phyloP scores from a whole-genome alignment of 805 yeast genomes.

The Metschnikowia aberdeeniae region DNA sequence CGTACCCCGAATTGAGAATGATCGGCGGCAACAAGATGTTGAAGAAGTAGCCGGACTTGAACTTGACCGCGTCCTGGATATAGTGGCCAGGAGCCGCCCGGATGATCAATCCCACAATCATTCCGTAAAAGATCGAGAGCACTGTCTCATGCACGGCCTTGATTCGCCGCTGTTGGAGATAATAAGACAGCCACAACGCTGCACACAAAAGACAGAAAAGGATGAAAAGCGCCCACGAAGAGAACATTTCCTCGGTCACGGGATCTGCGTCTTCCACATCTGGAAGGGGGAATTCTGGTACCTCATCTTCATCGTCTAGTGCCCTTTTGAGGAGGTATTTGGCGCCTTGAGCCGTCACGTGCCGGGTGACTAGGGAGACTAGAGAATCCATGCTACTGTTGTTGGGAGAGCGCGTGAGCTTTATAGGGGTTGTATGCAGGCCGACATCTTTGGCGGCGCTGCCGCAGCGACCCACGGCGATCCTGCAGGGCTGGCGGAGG shows the following conservation, averaged over 20 bases:
- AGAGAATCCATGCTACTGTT: constrained; percentile 10
- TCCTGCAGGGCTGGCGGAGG: no score
- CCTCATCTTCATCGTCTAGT: constrained; percentile 26
- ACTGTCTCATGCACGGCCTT: constrained; percentile 98
- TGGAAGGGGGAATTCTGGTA: constrained; percentile 40
- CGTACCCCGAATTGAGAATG: constrained; percentile 93
- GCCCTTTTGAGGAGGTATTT: constrained; percentile 30
- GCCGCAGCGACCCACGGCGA: no score
- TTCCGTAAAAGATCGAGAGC: constrained; percentile 91
- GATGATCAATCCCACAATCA: constrained; percentile 89
- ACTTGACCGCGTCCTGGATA: constrained; percentile 94
- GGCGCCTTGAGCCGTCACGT: constrained; percentile 7
- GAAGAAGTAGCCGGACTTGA: constrained; percentile 91
- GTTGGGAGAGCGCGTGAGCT: neutral
- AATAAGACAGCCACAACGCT: constrained; percentile 94
- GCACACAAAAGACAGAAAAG: constrained; percentile 73
- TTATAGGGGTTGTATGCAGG: neutral
- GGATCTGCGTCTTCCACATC: constrained; percentile 68
- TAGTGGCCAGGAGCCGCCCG: constrained; percentile 93
- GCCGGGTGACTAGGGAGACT: constrained; percentile 6
- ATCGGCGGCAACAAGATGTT: constrained; percentile 93
- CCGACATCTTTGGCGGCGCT: neutral
- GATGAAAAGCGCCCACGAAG: constrained; percentile 96
- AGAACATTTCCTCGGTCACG: constrained; percentile 88
- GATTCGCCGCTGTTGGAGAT: constrained; percentile 83